Conservation (phyloP, 345 rosid species). For the Eucalyptus fibrosa region DNA sequence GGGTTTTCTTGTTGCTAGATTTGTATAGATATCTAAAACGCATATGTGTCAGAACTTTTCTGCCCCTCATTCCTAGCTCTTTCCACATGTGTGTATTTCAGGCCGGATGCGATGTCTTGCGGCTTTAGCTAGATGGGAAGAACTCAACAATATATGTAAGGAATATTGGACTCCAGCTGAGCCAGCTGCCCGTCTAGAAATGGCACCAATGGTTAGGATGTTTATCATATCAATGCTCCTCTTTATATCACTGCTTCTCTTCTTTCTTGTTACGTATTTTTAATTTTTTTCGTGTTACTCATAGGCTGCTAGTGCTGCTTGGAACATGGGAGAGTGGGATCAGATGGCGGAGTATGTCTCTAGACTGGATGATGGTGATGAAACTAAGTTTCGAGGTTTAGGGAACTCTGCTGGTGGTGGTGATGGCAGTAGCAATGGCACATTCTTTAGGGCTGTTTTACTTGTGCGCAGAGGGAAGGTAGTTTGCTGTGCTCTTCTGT, state of each 20-base stretch:
- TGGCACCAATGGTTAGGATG: slow-evolving; percentile 93
- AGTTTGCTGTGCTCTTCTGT: background rate
- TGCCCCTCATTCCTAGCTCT: background rate
- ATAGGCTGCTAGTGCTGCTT: slow-evolving; percentile 96
- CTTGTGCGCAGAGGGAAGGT: slow-evolving; percentile 85
- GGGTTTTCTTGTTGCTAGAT: background rate
- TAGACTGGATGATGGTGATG: slow-evolving; percentile 95
- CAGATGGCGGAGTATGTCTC: slow-evolving; percentile 99
- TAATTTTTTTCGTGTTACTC: background rate
- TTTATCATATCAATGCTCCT: background rate
- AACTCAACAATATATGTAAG: slow-evolving; percentile 87
- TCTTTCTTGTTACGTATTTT: background rate
- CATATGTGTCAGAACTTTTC: background rate
- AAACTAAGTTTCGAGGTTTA: slow-evolving; percentile 73
- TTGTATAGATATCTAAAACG: background rate
- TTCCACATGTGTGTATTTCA: slow-evolving; percentile 11
- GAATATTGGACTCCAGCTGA: slow-evolving; percentile 99
- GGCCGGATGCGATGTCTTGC: slow-evolving; percentile 99
- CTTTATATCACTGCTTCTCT: background rate
- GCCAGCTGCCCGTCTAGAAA: slow-evolving; percentile 91
- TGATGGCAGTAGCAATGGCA: slow-evolving; percentile 94
- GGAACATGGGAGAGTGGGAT: slow-evolving; percentile 99
- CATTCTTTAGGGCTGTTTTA: slow-evolving; percentile 94
- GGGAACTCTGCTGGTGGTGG: slow-evolving; percentile 81
- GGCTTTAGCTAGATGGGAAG: slow-evolving; percentile 98